These are phyloP conservation scores for Leptoxyphium fumago DNA, from an alignment of 2,329 filamentous ascomycete species.

Conservation along the genomic window DNA sequence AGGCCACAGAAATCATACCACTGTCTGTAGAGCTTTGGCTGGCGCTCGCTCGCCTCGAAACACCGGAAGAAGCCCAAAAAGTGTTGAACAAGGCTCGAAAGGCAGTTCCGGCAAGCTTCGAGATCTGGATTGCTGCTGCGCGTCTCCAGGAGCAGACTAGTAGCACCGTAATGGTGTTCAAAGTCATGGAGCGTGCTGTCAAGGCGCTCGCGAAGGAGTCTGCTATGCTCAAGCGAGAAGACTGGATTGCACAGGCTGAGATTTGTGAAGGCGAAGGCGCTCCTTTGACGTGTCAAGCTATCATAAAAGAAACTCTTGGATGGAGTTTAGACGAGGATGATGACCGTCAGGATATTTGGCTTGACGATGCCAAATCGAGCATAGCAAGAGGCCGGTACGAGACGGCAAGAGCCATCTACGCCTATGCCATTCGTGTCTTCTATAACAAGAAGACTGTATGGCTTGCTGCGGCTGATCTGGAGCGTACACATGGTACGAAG, in stretches of 20 bases:
- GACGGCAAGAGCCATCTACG: conserved; percentile 86
- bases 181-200: conserved; percentile 88
- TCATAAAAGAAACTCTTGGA: conserved; percentile 82
- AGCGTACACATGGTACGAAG: conserved; percentile 74
- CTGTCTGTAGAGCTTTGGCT: conserved; percentile 91
- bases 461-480: conserved; percentile 80
- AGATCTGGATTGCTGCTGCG: conserved; percentile 93
- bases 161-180: conserved; percentile 56
- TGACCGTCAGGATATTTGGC: conserved; percentile 88
- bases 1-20: conserved; percentile 90
- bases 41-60: conserved; percentile 77
- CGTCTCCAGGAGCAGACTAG: conserved; percentile 82
- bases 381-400: conserved; percentile 72
- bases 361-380: conserved; percentile 76
- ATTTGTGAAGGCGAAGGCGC: conserved; percentile 88
- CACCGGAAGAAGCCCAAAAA: conserved; percentile 80
- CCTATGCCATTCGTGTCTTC: conserved; percentile 79
- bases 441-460: conserved; percentile 77
- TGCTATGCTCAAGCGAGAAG: conserved; percentile 92
- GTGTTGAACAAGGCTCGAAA: conserved; percentile 92
- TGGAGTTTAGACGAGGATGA: conserved; percentile 93
- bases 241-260: conserved; percentile 92
- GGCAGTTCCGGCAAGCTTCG: conserved; percentile 80
- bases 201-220: conserved; percentile 79
- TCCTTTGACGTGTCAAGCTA: conserved; percentile 70